Base-by-base conservation (phyloP, 1,284 basidiomycete genomes). In the Irpex lacteus region DNA sequence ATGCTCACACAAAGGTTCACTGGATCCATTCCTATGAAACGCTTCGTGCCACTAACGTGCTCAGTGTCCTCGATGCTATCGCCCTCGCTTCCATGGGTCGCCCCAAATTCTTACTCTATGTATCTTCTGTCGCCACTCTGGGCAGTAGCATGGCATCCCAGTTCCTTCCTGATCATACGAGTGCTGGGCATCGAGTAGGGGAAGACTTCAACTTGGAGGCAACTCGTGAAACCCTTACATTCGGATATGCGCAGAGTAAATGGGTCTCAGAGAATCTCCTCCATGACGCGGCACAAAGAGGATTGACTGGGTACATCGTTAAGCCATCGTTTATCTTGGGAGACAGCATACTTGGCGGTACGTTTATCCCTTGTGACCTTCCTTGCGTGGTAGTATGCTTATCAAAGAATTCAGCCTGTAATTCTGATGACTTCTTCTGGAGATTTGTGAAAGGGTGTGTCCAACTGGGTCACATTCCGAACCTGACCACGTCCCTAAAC, bases 71-170 rank as follows among this genome's bases (percentile, higher is more conserved):
- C 13, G 18, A 9, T 26, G 32, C 19, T 26, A 26, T 18, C 19
- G 13, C 9, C 18, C 32, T 55, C 13, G 40, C n/a, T 36, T 56
- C 49, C 50, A 50, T 52, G 11, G 21, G 19, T 47, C n/a, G 19
- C 11, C 38, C 50, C 32, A 21, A 32, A 13, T 56, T 5, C 57
- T 37, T 21, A 19, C 5, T 26, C 50, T 32, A 49, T 37, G 52
- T 36, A n/a, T 58, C 56, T 26, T 44, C 40, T 32, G 21, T 52
- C 57, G 18, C 40, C 8, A 44, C 40, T 9, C 40, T 44, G 40
- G 40, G 40, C 40, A 44, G 40, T 15, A 15, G 75, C 83, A 4
- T 75, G 80, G 7, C 40, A 44, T 15, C 11, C 40, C 8, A 44
- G 8, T 15, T 44, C 40, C 8, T 9, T 44, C 40, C 8, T 11